These are phyloP conservation scores for Suillus clintonianus DNA, from an alignment of 768 basidiomycete species.

Conservation along the genomic window DNA sequence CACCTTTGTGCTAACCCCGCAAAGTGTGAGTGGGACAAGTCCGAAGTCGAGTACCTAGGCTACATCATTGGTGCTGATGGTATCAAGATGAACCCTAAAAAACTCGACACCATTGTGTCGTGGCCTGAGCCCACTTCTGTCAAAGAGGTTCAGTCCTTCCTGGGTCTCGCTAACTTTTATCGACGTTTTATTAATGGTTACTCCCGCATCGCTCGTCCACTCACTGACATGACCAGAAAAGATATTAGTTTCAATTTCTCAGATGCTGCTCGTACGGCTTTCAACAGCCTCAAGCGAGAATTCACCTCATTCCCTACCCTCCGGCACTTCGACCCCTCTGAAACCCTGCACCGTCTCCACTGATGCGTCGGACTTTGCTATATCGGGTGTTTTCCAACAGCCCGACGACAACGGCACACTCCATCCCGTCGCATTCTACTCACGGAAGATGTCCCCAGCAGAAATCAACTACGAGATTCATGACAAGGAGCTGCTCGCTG, in stretches of 20 bases:
- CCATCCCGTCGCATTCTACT: conserved; percentile 35
- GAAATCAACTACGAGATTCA: conserved; percentile 45
- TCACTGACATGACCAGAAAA: conserved; percentile 32
- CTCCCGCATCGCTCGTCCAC: conserved; percentile 31
- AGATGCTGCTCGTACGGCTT: conserved; percentile 12
- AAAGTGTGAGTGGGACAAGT: conserved; percentile 39
- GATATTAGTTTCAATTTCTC: conserved; percentile 28
- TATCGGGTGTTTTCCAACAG: conserved; percentile 9
- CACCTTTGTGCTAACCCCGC: conserved; percentile 28
- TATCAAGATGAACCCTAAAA: conserved; percentile 40
- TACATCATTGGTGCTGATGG: conserved; percentile 34
- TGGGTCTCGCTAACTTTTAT: conserved; percentile 36
- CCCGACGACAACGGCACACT: conserved; percentile 15
- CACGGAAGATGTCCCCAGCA: conserved; percentile 24
- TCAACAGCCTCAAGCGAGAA: conserved; percentile 17
- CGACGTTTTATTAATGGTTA: conserved; percentile 37
- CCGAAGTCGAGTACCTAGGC: conserved; percentile 43
- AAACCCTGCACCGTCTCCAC: conserved; percentile 15
- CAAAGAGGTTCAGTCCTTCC: conserved; percentile 26
- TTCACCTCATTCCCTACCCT: conserved; percentile 22
- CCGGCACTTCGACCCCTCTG: conserved; percentile 15
- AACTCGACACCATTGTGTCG: conserved; percentile 34
- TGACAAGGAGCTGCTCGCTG: conserved; percentile 46
- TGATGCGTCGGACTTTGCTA: conserved; percentile 21
- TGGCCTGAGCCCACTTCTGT: conserved; percentile 29